Base-by-base conservation (phyloP, 2,329 filamentous ascomycete genomes). In the Penicillium sp. region DNA sequence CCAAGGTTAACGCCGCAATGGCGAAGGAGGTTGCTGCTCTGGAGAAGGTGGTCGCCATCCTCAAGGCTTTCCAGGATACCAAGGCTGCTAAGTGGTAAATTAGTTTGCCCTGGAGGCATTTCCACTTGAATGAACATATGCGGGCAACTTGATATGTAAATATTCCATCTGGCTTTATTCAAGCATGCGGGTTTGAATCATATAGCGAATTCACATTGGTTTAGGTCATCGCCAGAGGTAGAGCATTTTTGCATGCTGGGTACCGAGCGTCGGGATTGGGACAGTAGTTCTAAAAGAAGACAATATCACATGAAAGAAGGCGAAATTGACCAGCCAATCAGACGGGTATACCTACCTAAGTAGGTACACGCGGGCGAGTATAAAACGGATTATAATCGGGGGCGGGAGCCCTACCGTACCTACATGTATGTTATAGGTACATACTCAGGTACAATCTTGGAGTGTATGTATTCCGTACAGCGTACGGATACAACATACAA, bases 31-130 rank as follows among this genome's bases (percentile, higher is more conserved):
- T 97, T 58, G 78, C 75, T n/a, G 84, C 88, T 8, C 78, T 97
- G 66, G 87, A 94, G 78, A 86, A 87, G 74, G 81, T 88, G 64
- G 86, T 97, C 45, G 77, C 65, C n/a, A 92, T 96, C 65, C 76
- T 97, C 70, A 85, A 87, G 70, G 73, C 72, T 42, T 89, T 89
- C 70, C 72, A 83, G 73, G 77, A 71, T 35, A 77, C 71, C 52
- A 81, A 81, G 70, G 81, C 84, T 53, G 72, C 71, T n/a, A 74
- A 78, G 59, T 76, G 73, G 74, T 39, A 74, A 72, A 58, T 60
- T 51, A 56, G 19, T 39, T 43, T 34, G 38, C 41, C 51, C 45
- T 40, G 38, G 40, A 47, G 49, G 49, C 44, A 14, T 44, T 44
- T 38, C 36, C 49, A 40, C 42, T 49, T 26, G 32, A 51, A 51